Evolutionary conservation across 108 stramenopile species (phyloP).

Genomic region (Cyclotella kingstonii): DNA sequence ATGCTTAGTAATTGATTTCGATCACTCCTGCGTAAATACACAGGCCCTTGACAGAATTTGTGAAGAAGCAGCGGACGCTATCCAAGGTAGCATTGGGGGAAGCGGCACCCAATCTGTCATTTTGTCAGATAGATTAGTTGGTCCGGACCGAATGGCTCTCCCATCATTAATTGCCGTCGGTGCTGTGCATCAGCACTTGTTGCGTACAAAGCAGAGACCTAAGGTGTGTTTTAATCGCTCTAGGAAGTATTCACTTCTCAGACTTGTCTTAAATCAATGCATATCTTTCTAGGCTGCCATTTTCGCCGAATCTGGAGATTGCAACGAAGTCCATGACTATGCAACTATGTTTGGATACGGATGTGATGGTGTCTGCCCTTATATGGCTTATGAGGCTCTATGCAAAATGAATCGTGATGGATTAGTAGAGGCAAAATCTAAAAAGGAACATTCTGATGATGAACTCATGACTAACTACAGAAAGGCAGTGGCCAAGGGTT

Average conservation of each 20-base stretch:
- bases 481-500: slow-evolving; percentile 93
- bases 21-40: slow-evolving; percentile 2
- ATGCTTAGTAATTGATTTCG: not conserved
- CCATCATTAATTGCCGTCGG: slow-evolving; percentile 94
- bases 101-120: slow-evolving; percentile 88
- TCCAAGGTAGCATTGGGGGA: slow-evolving; percentile 76
- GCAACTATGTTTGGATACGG: slow-evolving; percentile 92
- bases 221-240: slow-evolving; percentile 35
- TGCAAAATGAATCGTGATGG: slow-evolving; percentile 94
- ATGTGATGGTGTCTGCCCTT: slow-evolving; percentile 95
- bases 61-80: slow-evolving; percentile 89
- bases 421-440: slow-evolving; percentile 85
- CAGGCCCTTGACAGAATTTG: slow-evolving; percentile 91
- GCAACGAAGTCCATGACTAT: slow-evolving; percentile 94
- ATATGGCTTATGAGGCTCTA: slow-evolving; percentile 96
- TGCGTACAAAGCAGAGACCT: slow-evolving; percentile 91
- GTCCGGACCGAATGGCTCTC: slow-evolving; percentile 87
- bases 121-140: slow-evolving; percentile 85
- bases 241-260: not conserved
- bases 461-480: slow-evolving; percentile 91
- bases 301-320: slow-evolving; percentile 95
- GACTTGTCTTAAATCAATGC: not conserved
- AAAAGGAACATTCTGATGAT: slow-evolving; percentile 77
- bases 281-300: slow-evolving; percentile 68
- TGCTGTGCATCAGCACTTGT: slow-evolving; percentile 96